Evolutionary conservation across 495 filamentous ascomycete genomes (phyloP), one percentile per base, ranked within the genome.

Genomic region (Penicillium canescens): DNA sequence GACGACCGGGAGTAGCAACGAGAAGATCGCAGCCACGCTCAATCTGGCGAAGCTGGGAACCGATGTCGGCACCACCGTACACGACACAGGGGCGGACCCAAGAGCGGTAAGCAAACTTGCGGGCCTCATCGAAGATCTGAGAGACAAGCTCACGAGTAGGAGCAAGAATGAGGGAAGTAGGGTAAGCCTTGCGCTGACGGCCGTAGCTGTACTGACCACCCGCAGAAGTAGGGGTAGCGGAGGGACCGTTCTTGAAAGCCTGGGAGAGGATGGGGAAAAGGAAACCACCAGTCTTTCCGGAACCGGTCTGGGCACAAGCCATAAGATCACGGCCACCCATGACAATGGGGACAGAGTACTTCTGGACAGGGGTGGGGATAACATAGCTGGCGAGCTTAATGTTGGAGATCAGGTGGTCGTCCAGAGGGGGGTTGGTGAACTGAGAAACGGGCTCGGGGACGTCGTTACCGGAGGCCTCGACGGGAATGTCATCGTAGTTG

Each of bases 251-350:
- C 63, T 90, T 81, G 81, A 89, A 98, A 33, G 93, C 91, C 69
- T 98, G 94, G 13, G 94, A 97, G 38, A 98, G 81, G 59, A 98
- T 98, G 38, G 94, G 94, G 81, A 98, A 97, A 34, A 98, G 77
- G 83, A 98, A 98, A 78, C 95, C 94, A 76, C 95, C 94, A 62
- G 94, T 98, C 84, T 98, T 98, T 78, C 94, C 94, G 61, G 93
- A 98, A 80, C 94, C 94, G 59, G 94, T 98, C 77, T 98, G 94
- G 56, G 94, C 94, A 78, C 94, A 98, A 70, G 94, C 95, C 94
- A 98, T 97, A 60, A 98, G 77, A 74, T 98, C 94, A 72, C 94
- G 90, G 51, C 94, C 94, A 60, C 82, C 83, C 88, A 96, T 96
- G 56, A 98, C 93, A 66, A 97, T 96, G 47, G 93, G 93, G 52